A percentile compares a stretch with the other conserved stretches of the same genome.
phyloP scores from a whole-genome alignment of 768 basidiomycete genomes.

The Boletus vinaceobasis region DNA sequence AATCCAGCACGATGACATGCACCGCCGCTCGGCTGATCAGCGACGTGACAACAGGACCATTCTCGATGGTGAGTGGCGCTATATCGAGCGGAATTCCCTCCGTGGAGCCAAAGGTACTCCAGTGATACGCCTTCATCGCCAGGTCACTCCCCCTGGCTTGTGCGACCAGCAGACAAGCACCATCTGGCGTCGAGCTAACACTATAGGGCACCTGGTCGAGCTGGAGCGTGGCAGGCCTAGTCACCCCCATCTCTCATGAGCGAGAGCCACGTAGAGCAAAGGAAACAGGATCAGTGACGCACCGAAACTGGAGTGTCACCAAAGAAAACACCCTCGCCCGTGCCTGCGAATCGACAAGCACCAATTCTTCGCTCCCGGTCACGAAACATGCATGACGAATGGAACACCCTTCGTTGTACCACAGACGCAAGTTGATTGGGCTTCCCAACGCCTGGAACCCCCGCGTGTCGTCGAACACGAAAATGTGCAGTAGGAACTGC shows the following conservation, averaged over 20 bases:
- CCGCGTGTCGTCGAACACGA: constrained; percentile 45
- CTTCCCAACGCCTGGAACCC: constrained; percentile 40
- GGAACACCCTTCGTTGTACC: constrained; percentile 35
- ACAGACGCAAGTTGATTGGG: constrained; percentile 38
- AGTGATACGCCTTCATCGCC: constrained; percentile 45
- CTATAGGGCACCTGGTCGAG: constrained; percentile 33
- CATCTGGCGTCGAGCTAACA: constrained; percentile 49
- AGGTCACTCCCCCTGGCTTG: constrained; percentile 16
- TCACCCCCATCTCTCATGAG: not conserved
- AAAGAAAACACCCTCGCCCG: constrained; percentile 53
- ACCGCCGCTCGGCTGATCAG: constrained; percentile 40
- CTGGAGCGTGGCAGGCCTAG: constrained; percentile 46
- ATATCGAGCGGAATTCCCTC: constrained; percentile 41
- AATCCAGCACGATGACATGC: constrained; percentile 43
- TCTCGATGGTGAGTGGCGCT: constrained; percentile 21
- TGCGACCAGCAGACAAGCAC: constrained; percentile 45
- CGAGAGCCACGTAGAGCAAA: not conserved
- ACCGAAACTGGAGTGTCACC: constrained; percentile 53
- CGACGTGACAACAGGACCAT: constrained; percentile 39
- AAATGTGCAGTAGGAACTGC: constrained; percentile 43
- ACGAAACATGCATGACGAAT: constrained; percentile 44
- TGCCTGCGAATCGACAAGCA: constrained; percentile 43
- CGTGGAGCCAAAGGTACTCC: constrained; percentile 53
- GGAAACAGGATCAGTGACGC: not conserved
- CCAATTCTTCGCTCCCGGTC: constrained; percentile 48